A percentile compares a stretch with the other conserved stretches of the same genome.
Evolutionary conservation across 2,329 filamentous ascomycete genomes (phyloP).

Genomic region (Sporothrix inflata): DNA sequence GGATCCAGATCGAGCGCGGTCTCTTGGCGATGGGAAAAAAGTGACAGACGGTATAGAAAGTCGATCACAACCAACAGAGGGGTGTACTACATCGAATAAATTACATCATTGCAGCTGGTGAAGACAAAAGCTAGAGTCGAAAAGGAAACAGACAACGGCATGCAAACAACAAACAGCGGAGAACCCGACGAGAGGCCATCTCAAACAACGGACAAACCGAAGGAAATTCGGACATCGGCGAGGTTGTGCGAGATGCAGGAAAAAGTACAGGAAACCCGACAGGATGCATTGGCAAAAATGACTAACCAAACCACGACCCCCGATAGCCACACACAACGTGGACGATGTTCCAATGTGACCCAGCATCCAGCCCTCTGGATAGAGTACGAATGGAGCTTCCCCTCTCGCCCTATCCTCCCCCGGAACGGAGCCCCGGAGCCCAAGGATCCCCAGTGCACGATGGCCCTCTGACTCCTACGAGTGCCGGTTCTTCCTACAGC

Average conservation of each 20-base stretch:
- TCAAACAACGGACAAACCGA: not conserved
- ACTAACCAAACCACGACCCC: not conserved
- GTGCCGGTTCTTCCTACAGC: not conserved
- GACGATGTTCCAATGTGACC: not conserved
- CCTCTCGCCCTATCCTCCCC: not conserved
- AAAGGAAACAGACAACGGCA: too few species aligned
- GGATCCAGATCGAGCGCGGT: not conserved
- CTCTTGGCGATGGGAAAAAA: not conserved
- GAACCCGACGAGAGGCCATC: too few species aligned
- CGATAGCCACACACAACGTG: not conserved
- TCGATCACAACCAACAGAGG: not conserved
- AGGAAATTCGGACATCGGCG: not conserved
- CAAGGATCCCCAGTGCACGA: not conserved
- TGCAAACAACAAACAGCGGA: too few species aligned
- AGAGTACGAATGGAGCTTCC: too few species aligned
- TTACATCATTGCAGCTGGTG: too few species aligned
- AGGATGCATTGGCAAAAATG: not conserved
- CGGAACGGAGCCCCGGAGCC: not conserved
- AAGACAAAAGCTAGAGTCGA: too few species aligned
- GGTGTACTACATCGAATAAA: not conserved
- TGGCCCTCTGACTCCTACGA: not conserved
- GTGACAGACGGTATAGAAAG: not conserved
- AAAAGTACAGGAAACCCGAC: not conserved
- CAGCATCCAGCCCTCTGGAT: too few species aligned
- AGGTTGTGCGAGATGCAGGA: not conserved